Evolutionary conservation across 2,329 filamentous ascomycete species (phyloP).

Genomic region (Paraconiothyrium sp.): DNA sequence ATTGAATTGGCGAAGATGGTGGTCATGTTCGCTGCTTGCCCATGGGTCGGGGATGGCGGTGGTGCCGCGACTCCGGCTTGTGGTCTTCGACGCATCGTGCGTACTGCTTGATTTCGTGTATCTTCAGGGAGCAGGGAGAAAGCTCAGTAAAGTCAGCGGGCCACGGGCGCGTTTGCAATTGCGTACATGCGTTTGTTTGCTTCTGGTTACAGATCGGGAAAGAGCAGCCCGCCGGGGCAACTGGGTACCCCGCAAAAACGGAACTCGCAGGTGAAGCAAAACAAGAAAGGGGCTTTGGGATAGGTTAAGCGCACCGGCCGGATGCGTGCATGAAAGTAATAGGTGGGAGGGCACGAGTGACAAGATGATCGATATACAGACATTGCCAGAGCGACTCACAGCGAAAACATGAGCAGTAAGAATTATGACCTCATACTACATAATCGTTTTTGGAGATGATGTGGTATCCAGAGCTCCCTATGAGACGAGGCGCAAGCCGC

Average conservation of each 20-base stretch:
- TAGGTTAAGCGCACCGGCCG: no score
- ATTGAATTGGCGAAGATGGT: conserved; percentile 55
- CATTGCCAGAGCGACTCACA: no score
- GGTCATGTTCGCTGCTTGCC: conserved; percentile 34
- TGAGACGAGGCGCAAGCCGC: background rate
- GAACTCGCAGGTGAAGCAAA: background rate
- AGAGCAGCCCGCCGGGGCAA: background rate
- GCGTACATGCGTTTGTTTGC: conserved; percentile 4
- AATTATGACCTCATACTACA: background rate
- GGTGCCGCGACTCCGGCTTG: conserved; percentile 20
- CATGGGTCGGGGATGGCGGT: conserved; percentile 27
- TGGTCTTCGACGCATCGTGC: conserved; percentile 4
- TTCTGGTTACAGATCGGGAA: background rate
- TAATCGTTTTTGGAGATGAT: background rate
- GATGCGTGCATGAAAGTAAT: no score
- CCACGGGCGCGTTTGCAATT: background rate
- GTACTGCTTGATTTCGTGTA: background rate
- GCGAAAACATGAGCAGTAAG: no score
- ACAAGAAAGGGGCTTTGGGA: no score
- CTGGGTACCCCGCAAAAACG: background rate
- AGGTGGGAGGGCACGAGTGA: no score
- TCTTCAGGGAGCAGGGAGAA: conserved; percentile 23
- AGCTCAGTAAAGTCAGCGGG: background rate
- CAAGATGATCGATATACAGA: no score
- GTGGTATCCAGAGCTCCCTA: background rate